Conservation (phyloP, 805 yeast species). For the Kockiozyma suomiensis region DNA sequence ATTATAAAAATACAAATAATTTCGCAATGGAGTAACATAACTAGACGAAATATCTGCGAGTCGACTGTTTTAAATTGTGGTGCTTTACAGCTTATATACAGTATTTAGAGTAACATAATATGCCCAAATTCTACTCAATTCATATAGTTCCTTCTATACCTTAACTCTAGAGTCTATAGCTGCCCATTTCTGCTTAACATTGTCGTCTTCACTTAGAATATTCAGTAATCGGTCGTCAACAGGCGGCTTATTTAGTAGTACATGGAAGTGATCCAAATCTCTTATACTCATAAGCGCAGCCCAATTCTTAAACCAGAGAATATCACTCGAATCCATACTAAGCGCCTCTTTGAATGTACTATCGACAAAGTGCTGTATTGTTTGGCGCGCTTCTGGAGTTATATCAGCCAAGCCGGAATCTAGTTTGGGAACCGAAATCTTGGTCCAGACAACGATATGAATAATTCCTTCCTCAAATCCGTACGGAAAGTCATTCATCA, state of each 20-base stretch:
- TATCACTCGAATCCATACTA: constrained; percentile 45
- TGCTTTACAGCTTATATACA: background rate
- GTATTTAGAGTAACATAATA: background rate
- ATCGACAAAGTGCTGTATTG: constrained; percentile 48
- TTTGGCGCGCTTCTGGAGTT: constrained; percentile 43
- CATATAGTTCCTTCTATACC: background rate
- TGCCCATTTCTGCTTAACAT: constrained; percentile 19
- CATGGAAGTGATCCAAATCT: constrained; percentile 60
- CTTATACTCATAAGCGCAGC: constrained; percentile 57
- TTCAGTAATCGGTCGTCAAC: constrained; percentile 19
- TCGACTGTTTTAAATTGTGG: no score
- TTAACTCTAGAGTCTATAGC: constrained; percentile 13
- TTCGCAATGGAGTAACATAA: no score
- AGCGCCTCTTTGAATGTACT: constrained; percentile 47
- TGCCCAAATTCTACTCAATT: background rate
- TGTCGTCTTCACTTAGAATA: constrained; percentile 17
- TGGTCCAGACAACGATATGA: constrained; percentile 63
- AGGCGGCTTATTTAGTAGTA: constrained; percentile 45
- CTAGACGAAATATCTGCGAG: no score
- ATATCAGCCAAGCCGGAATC: constrained; percentile 43
- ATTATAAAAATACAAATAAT: no score
- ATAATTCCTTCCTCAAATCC: constrained; percentile 51
- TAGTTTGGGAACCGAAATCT: constrained; percentile 48
- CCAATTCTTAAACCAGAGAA: constrained; percentile 64
- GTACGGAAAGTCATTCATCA: constrained; percentile 60